phyloP scores from a whole-genome alignment of 23 red algal genomes.

The Agarophyton chilense region DNA sequence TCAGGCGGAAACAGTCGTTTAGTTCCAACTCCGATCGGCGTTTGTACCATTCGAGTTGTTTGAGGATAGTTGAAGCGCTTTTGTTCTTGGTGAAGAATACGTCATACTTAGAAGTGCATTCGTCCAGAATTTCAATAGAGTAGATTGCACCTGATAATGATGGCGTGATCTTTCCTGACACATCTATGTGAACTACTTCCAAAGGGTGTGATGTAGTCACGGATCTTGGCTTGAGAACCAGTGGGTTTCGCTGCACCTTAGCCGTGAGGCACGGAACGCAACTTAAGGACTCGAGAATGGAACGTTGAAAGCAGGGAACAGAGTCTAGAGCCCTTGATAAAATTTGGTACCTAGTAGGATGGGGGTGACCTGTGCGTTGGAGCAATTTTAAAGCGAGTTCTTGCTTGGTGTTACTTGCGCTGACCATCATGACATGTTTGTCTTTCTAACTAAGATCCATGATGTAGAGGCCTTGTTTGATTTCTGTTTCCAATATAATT shows the following conservation, averaged over 20 bases:
- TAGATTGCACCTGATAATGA: slow-evolving; percentile 1
- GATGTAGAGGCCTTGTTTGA: neutral
- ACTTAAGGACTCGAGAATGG: neutral
- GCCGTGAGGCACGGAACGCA: slow-evolving; percentile 34
- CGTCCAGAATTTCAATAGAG: slow-evolving; percentile 12
- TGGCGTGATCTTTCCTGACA: slow-evolving; percentile 16
- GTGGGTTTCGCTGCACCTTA: slow-evolving; percentile 32
- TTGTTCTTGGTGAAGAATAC: slow-evolving; percentile 17
- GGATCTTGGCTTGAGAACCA: neutral
- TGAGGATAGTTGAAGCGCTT: neutral
- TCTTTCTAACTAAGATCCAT: neutral
- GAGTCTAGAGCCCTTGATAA: neutral
- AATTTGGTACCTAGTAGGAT: no score
- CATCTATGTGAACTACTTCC: slow-evolving; percentile 31
- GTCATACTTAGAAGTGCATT: slow-evolving; percentile 11
- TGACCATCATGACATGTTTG: neutral
- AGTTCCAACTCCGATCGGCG: neutral
- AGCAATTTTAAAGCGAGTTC: slow-evolving; percentile 10
- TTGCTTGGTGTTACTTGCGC: neutral
- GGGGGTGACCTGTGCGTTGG: neutral
- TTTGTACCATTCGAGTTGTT: neutral
- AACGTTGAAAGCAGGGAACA: neutral
- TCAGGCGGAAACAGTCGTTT: neutral
- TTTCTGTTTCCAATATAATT: neutral
- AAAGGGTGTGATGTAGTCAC: neutral